Conservation (phyloP, 164 flowering plant species). For the Nymphaea thermarum region DNA sequence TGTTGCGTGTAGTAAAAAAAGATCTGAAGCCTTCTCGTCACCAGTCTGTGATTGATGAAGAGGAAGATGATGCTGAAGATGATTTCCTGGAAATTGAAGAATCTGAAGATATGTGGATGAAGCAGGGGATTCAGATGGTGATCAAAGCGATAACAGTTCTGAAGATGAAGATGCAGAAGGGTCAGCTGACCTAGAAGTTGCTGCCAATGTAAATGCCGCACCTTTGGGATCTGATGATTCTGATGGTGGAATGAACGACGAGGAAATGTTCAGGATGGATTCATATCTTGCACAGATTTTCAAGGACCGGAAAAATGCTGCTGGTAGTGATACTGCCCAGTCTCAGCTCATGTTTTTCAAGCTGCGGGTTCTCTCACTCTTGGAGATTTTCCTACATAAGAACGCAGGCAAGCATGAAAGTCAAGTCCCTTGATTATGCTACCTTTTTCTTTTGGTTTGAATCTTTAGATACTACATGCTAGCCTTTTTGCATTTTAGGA, state of each 20-base stretch:
- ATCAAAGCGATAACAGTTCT: constrained; percentile 19
- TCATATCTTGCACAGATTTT: constrained; percentile 61
- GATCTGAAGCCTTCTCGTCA: constrained; percentile 76
- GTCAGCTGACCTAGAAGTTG: background rate
- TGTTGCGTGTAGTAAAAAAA: constrained; percentile 74
- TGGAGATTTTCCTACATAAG: constrained; percentile 76
- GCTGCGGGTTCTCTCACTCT: constrained; percentile 89
- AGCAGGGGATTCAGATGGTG: constrained; percentile 59
- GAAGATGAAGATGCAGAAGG: constrained; percentile 16
- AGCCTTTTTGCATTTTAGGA: background rate
- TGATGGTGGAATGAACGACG: constrained; percentile 92
- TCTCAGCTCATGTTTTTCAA: constrained; percentile 85
- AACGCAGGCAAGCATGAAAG: constrained; percentile 54
- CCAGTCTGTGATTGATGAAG: constrained; percentile 21
- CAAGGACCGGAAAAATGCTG: constrained; percentile 62
- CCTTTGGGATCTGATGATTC: constrained; percentile 65
- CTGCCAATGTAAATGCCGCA: background rate
- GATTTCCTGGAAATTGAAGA: constrained; percentile 59
- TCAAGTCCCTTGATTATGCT: background rate
- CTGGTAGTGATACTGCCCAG: constrained; percentile 59
- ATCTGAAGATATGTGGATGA: constrained; percentile 35
- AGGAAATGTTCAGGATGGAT: constrained; percentile 94
- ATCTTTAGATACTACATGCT: background rate
- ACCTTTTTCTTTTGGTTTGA: too few relatives aligned
- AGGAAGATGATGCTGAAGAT: constrained; percentile 33